These are phyloP conservation scores for Rosa hybrid DNA, from an alignment of 331 rosid genomes.

Conservation along the genomic window DNA sequence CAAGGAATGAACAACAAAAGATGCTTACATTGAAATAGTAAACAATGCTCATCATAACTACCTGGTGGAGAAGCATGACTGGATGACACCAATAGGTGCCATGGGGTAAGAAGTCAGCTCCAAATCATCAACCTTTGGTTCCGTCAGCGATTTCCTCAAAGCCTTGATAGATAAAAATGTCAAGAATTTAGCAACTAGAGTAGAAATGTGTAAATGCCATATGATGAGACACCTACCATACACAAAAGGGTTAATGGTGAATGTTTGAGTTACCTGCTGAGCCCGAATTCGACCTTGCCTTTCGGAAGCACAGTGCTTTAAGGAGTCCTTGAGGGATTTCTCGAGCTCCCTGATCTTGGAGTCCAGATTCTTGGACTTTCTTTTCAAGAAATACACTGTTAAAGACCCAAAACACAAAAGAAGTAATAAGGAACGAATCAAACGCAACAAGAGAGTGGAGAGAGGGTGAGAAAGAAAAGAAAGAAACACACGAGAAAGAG, in stretches of 20 bases:
- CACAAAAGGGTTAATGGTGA: too few species aligned
- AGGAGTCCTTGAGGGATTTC: conserved; percentile 55
- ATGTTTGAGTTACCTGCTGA: conserved; percentile 54
- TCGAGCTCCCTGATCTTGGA: conserved; percentile 60
- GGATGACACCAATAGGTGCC: conserved; percentile 77
- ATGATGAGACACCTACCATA: background rate
- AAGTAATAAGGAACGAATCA: background rate
- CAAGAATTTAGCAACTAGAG: background rate
- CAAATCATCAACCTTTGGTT: conserved; percentile 45
- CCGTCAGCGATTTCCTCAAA: conserved; percentile 57
- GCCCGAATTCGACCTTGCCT: conserved; percentile 94
- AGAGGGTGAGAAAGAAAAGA: background rate
- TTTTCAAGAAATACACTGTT: conserved; percentile 47
- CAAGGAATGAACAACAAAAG: background rate
- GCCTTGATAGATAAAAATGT: conserved; percentile 38
- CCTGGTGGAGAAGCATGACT: conserved; percentile 90
- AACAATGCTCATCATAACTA: conserved; percentile 13
- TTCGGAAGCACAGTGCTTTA: conserved; percentile 62
- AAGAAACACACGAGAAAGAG: conserved; percentile 41
- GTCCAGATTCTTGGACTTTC: conserved; percentile 51
- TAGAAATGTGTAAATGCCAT: background rate
- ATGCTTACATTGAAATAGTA: background rate
- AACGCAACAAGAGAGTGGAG: too few species aligned
- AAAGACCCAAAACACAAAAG: conserved; percentile 5
- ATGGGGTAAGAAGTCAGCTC: conserved; percentile 67